phyloP scores from a whole-genome alignment of 73 alveolate species.

The Blepharisma japonicum region DNA sequence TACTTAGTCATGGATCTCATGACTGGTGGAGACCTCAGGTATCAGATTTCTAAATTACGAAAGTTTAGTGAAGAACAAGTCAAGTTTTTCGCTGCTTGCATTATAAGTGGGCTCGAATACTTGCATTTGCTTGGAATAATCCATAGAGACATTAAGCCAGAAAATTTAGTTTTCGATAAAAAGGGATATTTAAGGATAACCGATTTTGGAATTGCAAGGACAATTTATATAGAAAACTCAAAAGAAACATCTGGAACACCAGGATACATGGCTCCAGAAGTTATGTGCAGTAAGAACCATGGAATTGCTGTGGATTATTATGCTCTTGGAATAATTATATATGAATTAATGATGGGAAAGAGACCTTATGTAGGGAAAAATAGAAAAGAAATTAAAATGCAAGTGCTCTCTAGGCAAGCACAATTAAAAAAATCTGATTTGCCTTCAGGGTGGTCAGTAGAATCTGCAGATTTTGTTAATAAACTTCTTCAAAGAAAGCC shows the following conservation, averaged over 20 bases:
- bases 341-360: conserved; percentile 78
- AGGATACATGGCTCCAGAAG: conserved; percentile 90
- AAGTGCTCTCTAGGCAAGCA: conserved; percentile 58
- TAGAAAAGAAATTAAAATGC: conserved; percentile 68
- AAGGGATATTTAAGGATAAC: conserved; percentile 28
- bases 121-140: conserved; percentile 20
- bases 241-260: conserved; percentile 90
- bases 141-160: conserved; percentile 32
- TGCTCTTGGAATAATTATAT: conserved; percentile 86
- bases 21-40: conserved; percentile 81
- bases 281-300: conserved; percentile 70
- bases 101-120: conserved; percentile 20
- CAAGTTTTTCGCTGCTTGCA: conserved; percentile 26
- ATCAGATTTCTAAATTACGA: conserved; percentile 50
- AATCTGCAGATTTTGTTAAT: background rate
- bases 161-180: conserved; percentile 1
- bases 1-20: conserved; percentile 89
- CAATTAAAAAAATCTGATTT: conserved; percentile 65
- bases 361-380: conserved; percentile 86
- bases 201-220: conserved; percentile 39
- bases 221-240: conserved; percentile 72
- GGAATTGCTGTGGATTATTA: conserved; percentile 78
- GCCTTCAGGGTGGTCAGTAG: conserved; percentile 18
- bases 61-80: conserved; percentile 14
- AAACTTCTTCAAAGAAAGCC: conserved; percentile 61